phyloP scores from a whole-genome alignment of 192 early-diverging fungal genomes.

The Coemansia sp. region DNA sequence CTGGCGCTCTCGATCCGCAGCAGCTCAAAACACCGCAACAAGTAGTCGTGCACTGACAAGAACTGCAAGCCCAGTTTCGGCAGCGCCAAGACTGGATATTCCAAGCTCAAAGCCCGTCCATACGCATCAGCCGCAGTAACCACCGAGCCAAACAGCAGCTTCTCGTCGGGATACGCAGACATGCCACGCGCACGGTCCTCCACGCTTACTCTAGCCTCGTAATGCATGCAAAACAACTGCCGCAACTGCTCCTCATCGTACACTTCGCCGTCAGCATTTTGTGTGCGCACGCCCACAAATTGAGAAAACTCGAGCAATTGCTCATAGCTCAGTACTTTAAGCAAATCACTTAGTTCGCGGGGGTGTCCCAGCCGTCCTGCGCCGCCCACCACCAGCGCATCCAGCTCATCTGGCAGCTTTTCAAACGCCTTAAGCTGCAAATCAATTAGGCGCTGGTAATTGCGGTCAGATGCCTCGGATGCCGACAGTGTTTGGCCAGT shows the following conservation, averaged over 20 bases:
- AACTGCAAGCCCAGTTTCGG: conserved; percentile 96
- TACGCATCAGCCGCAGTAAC: conserved; percentile 66
- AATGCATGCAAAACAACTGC: conserved; percentile 14
- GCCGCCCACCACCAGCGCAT: conserved; percentile 73
- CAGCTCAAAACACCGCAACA: conserved; percentile 81
- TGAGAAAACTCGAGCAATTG: conserved; percentile 61
- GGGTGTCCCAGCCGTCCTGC: conserved; percentile 64
- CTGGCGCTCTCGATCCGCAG: conserved; percentile 79
- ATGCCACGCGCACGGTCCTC: conserved; percentile 57
- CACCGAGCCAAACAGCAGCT: conserved; percentile 68
- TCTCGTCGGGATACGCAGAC: conserved; percentile 44
- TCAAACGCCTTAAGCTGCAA: conserved; percentile 78
- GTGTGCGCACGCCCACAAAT: conserved; percentile 62
- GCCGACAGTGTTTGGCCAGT: conserved; percentile 73
- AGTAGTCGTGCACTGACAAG: conserved; percentile 87
- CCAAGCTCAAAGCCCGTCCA: conserved; percentile 18
- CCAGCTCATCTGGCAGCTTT: conserved; percentile 49
- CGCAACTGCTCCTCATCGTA: background rate
- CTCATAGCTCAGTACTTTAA: conserved; percentile 53
- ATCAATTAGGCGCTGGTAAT: conserved; percentile 61
- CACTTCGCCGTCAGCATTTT: conserved; percentile 9
- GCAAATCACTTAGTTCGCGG: conserved; percentile 51
- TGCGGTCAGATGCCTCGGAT: conserved; percentile 61
- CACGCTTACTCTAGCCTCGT: conserved; percentile 25
- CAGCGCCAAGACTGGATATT: conserved; percentile 54